Base-by-base conservation (phyloP, 495 filamentous ascomycete genomes). In the Aspergillus funiculosus region DNA sequence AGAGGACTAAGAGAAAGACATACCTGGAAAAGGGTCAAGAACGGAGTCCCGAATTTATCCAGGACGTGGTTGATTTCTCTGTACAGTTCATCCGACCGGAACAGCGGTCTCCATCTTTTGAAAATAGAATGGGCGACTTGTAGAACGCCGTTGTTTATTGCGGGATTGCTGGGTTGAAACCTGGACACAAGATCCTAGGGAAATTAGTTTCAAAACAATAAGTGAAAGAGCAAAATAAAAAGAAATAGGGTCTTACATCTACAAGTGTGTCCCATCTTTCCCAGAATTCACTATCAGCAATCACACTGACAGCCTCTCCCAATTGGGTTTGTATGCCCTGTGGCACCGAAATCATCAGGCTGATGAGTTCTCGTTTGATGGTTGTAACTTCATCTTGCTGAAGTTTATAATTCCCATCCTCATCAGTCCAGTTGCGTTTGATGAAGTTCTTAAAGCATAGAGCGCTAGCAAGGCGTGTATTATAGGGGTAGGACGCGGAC, bases 361-460 rank as follows among this genome's bases (percentile, higher is more conserved):
- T 90, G 57, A 99, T 87, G 54, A 99, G 77, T 67, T 96, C 90
- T 46, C 74, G 77, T 67, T 99, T 99, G 68, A 99, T 94, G 19
- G 86, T 85, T 5, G 65, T 63, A 32, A 97, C 90, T 63, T 95
- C 92, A 25, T 83, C 74, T 46, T 69, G 59, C 4, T 83, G 80
- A 11, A 99, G 78, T 66, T 86, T 90, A 75, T 97, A 85, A 57
- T 81, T 82, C 56, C 94, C 88, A 58, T 96, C 87, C 58, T 94
- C 91, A 64, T 97, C 88, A 17, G 83, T 83, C 79, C 88, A 97
- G 73, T 87, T 92, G 52, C 85, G 77, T 67, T 82, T 85, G 56
- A 99, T 88, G 61, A 91, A 90, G 68, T 99, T 99, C 70, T 99
- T 99, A 77, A 99, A 97, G 71, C 82, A 94, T 35, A 99, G 74